A percentile compares a stretch with the other conserved stretches of the same genome.
phyloP scores from a whole-genome alignment of 169 alveolate species.

The Plasmodium gonderi region DNA sequence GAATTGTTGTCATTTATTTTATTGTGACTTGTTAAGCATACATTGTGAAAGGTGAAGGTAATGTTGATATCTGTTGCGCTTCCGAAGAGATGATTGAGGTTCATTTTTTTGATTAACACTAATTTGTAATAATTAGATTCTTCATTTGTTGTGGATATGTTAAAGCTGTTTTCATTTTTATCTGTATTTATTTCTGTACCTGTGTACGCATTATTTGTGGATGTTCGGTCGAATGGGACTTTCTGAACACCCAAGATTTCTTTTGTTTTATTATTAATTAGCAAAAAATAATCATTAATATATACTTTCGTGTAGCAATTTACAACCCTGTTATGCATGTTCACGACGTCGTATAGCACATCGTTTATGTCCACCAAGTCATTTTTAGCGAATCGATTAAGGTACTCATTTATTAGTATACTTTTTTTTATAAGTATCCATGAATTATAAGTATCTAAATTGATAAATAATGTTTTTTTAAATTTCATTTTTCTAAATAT shows the following conservation, averaged over 20 bases:
- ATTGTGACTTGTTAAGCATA: constrained; percentile 32
- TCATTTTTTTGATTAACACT: constrained; percentile 58
- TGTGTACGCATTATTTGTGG: not conserved
- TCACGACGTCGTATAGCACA: constrained; percentile 40
- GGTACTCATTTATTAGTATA: constrained; percentile 48
- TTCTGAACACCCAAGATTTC: constrained; percentile 69
- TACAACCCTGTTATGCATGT: not conserved
- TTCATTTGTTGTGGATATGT: not conserved
- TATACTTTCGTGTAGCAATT: constrained; percentile 53
- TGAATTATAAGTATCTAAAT: constrained; percentile 54
- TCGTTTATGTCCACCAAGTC: constrained; percentile 62
- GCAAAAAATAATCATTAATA: constrained; percentile 37
- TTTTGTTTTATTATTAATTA: constrained; percentile 60
- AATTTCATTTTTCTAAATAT: constrained; percentile 55
- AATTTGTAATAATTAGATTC: constrained; percentile 41
- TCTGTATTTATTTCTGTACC: not conserved
- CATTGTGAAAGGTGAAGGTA: constrained; percentile 49
- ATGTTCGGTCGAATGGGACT: not conserved
- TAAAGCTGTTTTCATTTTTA: not conserved
- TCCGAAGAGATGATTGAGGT: constrained; percentile 16
- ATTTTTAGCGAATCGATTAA: constrained; percentile 11
- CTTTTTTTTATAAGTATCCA: constrained; percentile 55
- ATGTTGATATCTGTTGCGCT: constrained; percentile 38
- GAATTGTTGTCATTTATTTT: constrained; percentile 17
- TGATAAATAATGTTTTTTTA: constrained; percentile 24